Evolutionary conservation across 441 rosid genomes (phyloP).

Genomic region (Erodium moschatum): DNA sequence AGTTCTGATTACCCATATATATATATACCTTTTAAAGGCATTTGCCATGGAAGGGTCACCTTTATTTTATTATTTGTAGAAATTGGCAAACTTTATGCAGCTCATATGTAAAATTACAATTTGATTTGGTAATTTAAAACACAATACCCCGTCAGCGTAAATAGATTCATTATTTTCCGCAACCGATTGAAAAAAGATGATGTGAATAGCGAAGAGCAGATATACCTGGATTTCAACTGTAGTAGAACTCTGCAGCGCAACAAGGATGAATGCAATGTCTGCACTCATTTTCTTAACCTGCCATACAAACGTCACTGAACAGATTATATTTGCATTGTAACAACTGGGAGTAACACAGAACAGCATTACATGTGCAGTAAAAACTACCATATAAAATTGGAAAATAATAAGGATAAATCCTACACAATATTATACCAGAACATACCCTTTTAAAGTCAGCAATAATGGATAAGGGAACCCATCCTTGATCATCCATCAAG

Average conservation of each 20-base stretch:
- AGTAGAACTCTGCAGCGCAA: slow-evolving; percentile 59
- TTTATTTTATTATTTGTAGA: not conserved
- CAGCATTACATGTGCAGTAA: too few relatives aligned
- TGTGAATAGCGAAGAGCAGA: slow-evolving; percentile 12
- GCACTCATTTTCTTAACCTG: slow-evolving; percentile 83
- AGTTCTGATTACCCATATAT: not conserved
- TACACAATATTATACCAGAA: slow-evolving; percentile 1
- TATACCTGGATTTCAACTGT: slow-evolving; percentile 77
- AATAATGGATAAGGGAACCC: slow-evolving; percentile 61
- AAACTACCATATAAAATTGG: too few relatives aligned
- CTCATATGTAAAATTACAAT: not conserved
- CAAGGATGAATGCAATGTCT: slow-evolving; percentile 57
- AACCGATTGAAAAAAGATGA: slow-evolving; percentile 3
- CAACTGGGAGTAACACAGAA: too few relatives aligned
- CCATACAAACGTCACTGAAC: not conserved
- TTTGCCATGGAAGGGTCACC: not conserved
- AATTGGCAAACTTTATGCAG: not conserved
- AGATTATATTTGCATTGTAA: too few relatives aligned
- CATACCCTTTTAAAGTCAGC: slow-evolving; percentile 87
- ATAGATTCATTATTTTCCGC: not conserved
- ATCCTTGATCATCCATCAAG: slow-evolving; percentile 85
- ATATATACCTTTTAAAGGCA: not conserved
- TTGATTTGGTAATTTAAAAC: not conserved
- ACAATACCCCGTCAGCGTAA: not conserved
- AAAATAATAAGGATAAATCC: too few relatives aligned